Percentiles rank a stretch among this genome's conserved stretches.
Evolutionary conservation across 345 rosid species (phyloP).

Genomic region (Citropsis articulata): DNA sequence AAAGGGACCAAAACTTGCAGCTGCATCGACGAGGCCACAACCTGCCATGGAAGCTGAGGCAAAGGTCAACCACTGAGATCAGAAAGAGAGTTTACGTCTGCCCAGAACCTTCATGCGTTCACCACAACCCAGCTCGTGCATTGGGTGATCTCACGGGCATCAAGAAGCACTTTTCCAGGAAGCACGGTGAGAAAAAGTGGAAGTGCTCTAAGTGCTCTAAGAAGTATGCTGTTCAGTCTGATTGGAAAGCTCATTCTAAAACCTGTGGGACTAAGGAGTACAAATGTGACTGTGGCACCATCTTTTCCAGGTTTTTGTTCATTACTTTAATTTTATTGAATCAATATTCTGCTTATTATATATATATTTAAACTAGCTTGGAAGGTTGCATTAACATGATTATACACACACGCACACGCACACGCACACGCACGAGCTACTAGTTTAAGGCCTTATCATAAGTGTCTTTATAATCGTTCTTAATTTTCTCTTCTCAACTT

Average conservation of each 20-base stretch:
- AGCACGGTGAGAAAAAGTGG: slow-evolving; percentile 75
- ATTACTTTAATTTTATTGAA: too few relatives aligned
- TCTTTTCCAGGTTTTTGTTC: slow-evolving; percentile 45
- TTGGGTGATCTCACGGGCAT: slow-evolving; percentile 68
- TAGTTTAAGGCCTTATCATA: too few relatives aligned
- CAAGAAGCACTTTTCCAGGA: slow-evolving; percentile 69
- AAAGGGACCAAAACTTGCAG: slow-evolving; percentile 34
- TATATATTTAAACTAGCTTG: not conserved
- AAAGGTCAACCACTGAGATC: slow-evolving; percentile 21
- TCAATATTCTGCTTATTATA: not conserved
- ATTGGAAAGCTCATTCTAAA: slow-evolving; percentile 73
- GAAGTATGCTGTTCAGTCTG: slow-evolving; percentile 64
- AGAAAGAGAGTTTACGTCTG: slow-evolving; percentile 58
- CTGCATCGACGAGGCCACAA: slow-evolving; percentile 32
- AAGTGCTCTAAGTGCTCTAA: slow-evolving; percentile 62
- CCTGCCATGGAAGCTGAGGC: slow-evolving; percentile 40
- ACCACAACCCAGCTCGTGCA: slow-evolving; percentile 65
- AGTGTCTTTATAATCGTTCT: too few relatives aligned
- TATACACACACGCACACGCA: too few relatives aligned
- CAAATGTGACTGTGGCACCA: slow-evolving; percentile 64
- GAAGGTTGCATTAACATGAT: not conserved
- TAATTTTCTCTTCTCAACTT: too few relatives aligned
- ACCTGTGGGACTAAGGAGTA: slow-evolving; percentile 67
- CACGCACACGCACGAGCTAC: too few relatives aligned
- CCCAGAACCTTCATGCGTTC: slow-evolving; percentile 55